These are phyloP conservation scores for Botryotinia calthae DNA, from an alignment of 2,329 filamentous ascomycete genomes.

Conservation along the genomic window DNA sequence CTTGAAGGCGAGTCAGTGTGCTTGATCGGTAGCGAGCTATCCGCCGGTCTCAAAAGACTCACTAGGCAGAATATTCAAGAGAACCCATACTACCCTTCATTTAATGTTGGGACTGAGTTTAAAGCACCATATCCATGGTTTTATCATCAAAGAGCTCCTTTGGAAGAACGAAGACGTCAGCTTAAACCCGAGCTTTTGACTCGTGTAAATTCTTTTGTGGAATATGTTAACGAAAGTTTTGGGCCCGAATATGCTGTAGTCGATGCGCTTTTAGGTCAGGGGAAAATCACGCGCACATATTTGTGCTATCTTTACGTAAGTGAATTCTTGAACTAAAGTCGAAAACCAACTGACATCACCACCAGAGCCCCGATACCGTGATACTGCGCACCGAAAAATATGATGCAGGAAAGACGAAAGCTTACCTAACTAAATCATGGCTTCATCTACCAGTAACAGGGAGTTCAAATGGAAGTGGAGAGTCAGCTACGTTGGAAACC, in stretches of 20 bases:
- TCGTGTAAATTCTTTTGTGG: constrained; percentile 19
- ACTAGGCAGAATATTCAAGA: constrained; percentile 20
- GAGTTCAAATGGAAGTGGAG: not conserved
- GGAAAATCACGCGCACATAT: constrained; percentile 15
- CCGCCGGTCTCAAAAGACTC: constrained; percentile 18
- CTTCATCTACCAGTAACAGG: not conserved
- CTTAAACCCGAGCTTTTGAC: constrained; percentile 18
- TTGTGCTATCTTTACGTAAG: constrained; percentile 17
- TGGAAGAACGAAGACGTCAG: constrained; percentile 19
- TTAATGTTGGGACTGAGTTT: constrained; percentile 19
- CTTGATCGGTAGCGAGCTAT: constrained; percentile 15
- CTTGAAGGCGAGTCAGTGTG: constrained; percentile 10
- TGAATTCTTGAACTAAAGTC: not conserved
- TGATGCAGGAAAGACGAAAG: not conserved
- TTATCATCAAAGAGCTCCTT: constrained; percentile 18
- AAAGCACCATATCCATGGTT: constrained; percentile 20
- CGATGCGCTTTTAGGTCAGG: constrained; percentile 9
- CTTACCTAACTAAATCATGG: constrained; percentile 18
- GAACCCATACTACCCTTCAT: constrained; percentile 18
- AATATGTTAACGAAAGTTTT: constrained; percentile 19
- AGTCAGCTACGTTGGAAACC: not conserved
- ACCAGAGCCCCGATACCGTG: constrained; percentile 16
- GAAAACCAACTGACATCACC: not conserved
- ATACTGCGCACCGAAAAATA: constrained; percentile 6
- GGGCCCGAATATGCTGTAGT: constrained; percentile 20